Evolutionary conservation across 805 yeast species (phyloP), one percentile per base, ranked within the genome.

Genomic region (Lachancea meyersii): DNA sequence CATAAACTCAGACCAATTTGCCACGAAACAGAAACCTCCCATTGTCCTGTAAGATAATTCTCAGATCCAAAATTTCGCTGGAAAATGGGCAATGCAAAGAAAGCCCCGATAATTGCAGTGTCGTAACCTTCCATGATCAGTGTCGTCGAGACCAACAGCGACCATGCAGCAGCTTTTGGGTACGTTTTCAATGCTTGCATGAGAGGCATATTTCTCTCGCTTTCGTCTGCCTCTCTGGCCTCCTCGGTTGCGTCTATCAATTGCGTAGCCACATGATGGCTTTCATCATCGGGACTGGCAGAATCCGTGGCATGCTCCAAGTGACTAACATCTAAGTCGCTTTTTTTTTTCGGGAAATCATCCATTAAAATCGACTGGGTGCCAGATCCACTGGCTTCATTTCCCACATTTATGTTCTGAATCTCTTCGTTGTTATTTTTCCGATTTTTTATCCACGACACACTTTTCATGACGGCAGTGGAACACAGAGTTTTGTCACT

Each of bases 111-210:
- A 38, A 74, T 55, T 41, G 61, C 63, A 22, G 64, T 58, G 49
- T 73, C 77, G 56, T 70, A 73, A 23, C 77, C 78, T 44, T 69
- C 75, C 76, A 72, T 72, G 38, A 73, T 53, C 43, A 73, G 60
- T 21, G 73, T 68, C 7, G 69, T 49, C 6, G 74, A 64, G 37
- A 73, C 56, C 31, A 72, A 55, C 20, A 70, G 46, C 2, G 76
- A 68, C 79, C 78, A 74, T 46, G 66, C 49, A 27, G 67, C 67
- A 13, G 77, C 76, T 43, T 59, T 63, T 11, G 75, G 75, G 51
- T 71, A 70, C 18, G 62, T 61, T 44, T 53, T 62, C 31, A 71
- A 32, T 18, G 71, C 75, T 37, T 67, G 62, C 18, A 46, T 8
- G 6, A 61, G 49, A 8, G 63, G 47, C 54, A 63, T 53, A 24